phyloP scores from a whole-genome alignment of 441 rosid genomes.

The Jatropha multifida region DNA sequence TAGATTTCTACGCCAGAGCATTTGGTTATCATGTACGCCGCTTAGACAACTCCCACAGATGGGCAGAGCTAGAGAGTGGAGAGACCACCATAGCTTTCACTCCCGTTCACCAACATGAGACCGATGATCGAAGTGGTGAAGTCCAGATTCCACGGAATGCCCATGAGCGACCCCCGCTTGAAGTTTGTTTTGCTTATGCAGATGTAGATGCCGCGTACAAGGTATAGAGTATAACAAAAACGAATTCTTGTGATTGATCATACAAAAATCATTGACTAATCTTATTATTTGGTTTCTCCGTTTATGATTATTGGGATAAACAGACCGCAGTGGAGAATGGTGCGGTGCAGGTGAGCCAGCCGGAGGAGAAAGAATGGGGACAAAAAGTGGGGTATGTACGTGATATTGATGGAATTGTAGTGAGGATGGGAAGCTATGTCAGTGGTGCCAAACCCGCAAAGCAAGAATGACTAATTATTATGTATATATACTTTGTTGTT shows the following conservation, averaged over 20 bases:
- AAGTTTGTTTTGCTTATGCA: constrained; percentile 63
- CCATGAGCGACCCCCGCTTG: constrained; percentile 48
- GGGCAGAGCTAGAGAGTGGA: constrained; percentile 90
- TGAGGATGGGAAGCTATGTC: constrained; percentile 69
- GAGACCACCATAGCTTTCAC: constrained; percentile 85
- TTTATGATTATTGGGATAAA: background rate
- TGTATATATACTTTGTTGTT: no score
- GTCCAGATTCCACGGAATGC: constrained; percentile 41
- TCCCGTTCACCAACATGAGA: constrained; percentile 76
- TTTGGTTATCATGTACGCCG: constrained; percentile 70
- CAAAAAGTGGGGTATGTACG: constrained; percentile 88
- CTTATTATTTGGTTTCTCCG: background rate
- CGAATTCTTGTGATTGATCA: no score
- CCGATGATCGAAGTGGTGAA: constrained; percentile 57
- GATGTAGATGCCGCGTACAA: constrained; percentile 82
- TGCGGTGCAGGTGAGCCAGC: constrained; percentile 64
- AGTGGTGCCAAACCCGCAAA: constrained; percentile 30
- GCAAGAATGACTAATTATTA: constrained; percentile 21
- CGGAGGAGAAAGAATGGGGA: constrained; percentile 84
- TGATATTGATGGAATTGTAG: constrained; percentile 66
- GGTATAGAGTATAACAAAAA: constrained; percentile 32
- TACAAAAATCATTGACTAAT: no score
- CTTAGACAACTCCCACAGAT: constrained; percentile 69
- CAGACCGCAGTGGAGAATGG: constrained; percentile 92
- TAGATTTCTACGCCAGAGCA: constrained; percentile 69